Conservation (phyloP, 2,329 filamentous ascomycete species). For the Paraphaeosphaeria minitans region DNA sequence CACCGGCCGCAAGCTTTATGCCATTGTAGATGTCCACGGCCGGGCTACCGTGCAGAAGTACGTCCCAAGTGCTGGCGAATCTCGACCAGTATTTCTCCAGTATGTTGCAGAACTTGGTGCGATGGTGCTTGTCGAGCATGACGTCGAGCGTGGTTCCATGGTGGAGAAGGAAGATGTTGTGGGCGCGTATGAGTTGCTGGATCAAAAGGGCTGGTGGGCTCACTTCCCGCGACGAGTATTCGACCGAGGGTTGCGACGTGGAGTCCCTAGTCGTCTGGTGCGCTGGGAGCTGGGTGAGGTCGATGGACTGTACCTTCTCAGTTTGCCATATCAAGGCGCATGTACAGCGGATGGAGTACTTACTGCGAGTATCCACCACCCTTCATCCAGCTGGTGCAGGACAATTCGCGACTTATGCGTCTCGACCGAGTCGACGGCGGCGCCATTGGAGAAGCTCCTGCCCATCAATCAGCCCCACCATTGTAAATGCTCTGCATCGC, state of each 20-base stretch:
- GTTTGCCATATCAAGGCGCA: conserved; percentile 3
- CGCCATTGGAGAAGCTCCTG: conserved; percentile 79
- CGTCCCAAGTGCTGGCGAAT: conserved; percentile 75
- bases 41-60: conserved; percentile 88
- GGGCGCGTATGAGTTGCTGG: conserved; percentile 80
- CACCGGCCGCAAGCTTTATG: conserved; percentile 85
- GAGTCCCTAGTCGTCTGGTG: conserved; percentile 34
- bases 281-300: conserved; percentile 75
- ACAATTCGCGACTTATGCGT: conserved; percentile 88
- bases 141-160: conserved; percentile 76
- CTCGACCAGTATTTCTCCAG: conserved; percentile 82
- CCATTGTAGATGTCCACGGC: conserved; percentile 78
- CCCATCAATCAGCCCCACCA: conserved; percentile 17
- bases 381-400: conserved; percentile 82
- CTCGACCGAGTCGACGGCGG: conserved; percentile 82
- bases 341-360: conserved; percentile 40
- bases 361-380: conserved; percentile 96
- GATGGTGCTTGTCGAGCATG: conserved; percentile 68
- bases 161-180: conserved; percentile 84
- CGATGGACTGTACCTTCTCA: conserved; percentile 66
- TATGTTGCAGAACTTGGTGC: conserved; percentile 72
- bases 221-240: conserved; percentile 90
- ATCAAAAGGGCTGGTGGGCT: conserved; percentile 79
- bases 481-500: conserved; percentile 5
- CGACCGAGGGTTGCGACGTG: conserved; percentile 54